Percentiles rank a stretch among this genome's conserved stretches.
Conservation (phyloP, 148 eudicot species). For the Heliamphora exappendiculata region DNA sequence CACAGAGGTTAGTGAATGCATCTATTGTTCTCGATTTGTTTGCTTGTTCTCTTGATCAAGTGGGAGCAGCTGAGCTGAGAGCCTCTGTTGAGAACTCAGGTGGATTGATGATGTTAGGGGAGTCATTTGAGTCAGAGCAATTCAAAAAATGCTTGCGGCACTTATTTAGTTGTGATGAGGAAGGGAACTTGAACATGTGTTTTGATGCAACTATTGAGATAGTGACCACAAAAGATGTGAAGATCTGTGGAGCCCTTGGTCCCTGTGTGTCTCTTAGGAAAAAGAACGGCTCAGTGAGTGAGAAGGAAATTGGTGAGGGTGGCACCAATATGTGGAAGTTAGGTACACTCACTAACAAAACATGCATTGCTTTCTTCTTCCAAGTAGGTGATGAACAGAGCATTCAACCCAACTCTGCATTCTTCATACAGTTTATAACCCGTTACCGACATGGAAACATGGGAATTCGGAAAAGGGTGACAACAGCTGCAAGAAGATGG, state of each 20-base stretch:
- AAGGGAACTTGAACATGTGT: slow-evolving; percentile 71
- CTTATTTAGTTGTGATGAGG: slow-evolving; percentile 51
- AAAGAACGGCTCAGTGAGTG: slow-evolving; percentile 58
- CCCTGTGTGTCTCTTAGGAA: slow-evolving; percentile 73
- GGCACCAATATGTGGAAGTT: slow-evolving; percentile 75
- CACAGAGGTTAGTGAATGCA: slow-evolving; percentile 53
- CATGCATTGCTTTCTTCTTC: slow-evolving; percentile 81
- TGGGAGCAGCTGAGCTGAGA: slow-evolving; percentile 85
- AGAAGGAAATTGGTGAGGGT: slow-evolving; percentile 73
- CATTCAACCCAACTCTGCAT: slow-evolving; percentile 78
- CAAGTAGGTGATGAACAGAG: slow-evolving; percentile 59
- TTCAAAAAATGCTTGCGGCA: slow-evolving; percentile 73
- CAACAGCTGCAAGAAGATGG: slow-evolving; percentile 97
- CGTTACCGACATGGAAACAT: slow-evolving; percentile 52
- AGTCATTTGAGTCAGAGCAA: slow-evolving; percentile 74
- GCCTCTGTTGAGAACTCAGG: slow-evolving; percentile 73
- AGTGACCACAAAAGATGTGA: slow-evolving; percentile 75
- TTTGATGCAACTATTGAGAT: slow-evolving; percentile 83
- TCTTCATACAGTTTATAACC: slow-evolving; percentile 86
- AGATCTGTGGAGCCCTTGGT: slow-evolving; percentile 89
- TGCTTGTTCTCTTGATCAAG: slow-evolving; percentile 98
- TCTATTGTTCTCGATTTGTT: slow-evolving; percentile 88
- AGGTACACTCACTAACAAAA: slow-evolving; percentile 62
- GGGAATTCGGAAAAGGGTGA: slow-evolving; percentile 78
- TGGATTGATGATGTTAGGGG: slow-evolving; percentile 87